Percentiles rank a stretch among this genome's conserved stretches.
Conservation (phyloP, 768 basidiomycete species). For the Tulasnella sp. region DNA sequence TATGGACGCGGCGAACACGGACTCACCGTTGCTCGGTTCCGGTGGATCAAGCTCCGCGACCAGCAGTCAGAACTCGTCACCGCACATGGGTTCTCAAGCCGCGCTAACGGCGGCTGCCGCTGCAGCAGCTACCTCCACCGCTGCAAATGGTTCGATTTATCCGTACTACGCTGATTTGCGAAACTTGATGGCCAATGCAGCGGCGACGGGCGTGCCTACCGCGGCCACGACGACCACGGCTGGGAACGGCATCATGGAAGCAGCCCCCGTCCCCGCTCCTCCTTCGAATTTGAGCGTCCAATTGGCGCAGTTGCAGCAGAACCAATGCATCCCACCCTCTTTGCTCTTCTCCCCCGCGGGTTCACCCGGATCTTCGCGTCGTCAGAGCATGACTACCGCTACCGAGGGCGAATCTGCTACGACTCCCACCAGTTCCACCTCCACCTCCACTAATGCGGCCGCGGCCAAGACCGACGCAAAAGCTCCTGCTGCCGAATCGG, state of each 20-base stretch:
- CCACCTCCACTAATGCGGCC: constrained; percentile 30
- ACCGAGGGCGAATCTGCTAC: constrained; percentile 29
- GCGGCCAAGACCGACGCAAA: constrained; percentile 32
- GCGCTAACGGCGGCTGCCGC: background rate
- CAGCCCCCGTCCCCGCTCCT: background rate
- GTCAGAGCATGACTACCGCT: constrained; percentile 30
- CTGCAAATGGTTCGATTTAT: constrained; percentile 5
- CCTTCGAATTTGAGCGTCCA: constrained; percentile 15
- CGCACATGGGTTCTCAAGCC: constrained; percentile 23
- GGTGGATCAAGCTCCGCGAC: constrained; percentile 18
- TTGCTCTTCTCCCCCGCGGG: constrained; percentile 55
- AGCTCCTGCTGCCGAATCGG: constrained; percentile 34
- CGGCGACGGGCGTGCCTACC: background rate
- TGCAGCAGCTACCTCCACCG: background rate
- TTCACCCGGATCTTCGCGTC: constrained; percentile 49
- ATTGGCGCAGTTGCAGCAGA: constrained; percentile 35
- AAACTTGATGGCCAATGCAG: constrained; percentile 15
- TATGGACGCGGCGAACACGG: constrained; percentile 13
- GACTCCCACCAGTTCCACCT: no score
- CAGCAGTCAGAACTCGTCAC: background rate
- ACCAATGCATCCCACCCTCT: constrained; percentile 59
- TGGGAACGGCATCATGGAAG: background rate
- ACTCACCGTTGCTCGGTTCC: constrained; percentile 23
- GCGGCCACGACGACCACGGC: background rate
- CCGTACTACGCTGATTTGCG: constrained; percentile 23